Base-by-base conservation (phyloP, 2,329 filamentous ascomycete genomes). In the Ceratocystis papillata region DNA sequence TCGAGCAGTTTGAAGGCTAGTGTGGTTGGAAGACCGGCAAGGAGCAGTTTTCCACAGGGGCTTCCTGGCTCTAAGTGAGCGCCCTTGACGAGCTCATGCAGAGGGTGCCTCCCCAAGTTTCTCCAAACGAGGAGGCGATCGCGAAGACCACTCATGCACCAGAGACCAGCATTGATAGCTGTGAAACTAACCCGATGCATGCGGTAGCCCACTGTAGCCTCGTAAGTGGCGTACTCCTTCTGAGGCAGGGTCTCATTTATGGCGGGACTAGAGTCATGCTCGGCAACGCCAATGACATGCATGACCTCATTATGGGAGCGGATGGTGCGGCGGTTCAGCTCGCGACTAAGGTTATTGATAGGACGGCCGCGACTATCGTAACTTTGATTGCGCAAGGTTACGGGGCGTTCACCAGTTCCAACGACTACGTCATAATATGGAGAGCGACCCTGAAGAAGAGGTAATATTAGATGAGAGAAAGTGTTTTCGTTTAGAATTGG, bases 251-350 rank as follows among this genome's bases (percentile, higher is more conserved):
- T 72, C 63, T 79, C 76, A 4, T 75, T 74, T 3, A 76, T 75
- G 25, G 74, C 71, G 3, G 71, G 70, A 6, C 74, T 73, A 63
- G 78, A 79, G 64, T 85, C 82, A 15, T 82, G 80, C 70, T 85
- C 83, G 7, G 82, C 83, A 3, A 85, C 83, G 4, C 83, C 83
- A 48, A 85, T 85, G 8, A 84, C 81, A 20, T 80, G 77, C 83
- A 85, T 85, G 2, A 85, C 83, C 69, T 85, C 82, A 69, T 85
- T 85, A 70, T 85, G 83, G 8, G 83, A 79, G 63, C 83, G 77
- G 30, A 85, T 81, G 41, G 84, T 79, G 67, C 83, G 79, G 62
- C 79, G 78, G 69, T 83, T 84, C 69, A 83, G 78, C 12, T 76
- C 75, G 70, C 79, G 81, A 1, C 81, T 83, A 63, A 79, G 77